Evolutionary conservation across 257 asterid genomes (phyloP).

Genomic region (Jaltomata sinuosa): DNA sequence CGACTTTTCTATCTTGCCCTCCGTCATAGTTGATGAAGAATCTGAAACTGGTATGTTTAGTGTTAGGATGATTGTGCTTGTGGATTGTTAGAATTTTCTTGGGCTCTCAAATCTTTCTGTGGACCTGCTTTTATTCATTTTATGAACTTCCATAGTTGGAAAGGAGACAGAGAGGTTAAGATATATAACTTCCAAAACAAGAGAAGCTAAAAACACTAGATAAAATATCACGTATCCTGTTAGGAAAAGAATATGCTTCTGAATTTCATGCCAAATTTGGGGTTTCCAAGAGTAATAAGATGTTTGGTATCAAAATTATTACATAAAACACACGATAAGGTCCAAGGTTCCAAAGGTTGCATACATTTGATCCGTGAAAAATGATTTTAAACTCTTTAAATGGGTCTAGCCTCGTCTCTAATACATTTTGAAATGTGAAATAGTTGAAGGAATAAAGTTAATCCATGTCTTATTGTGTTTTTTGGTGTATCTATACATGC

Average conservation of each 20-base stretch:
- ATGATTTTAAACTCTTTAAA: not conserved
- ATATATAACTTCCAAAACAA: not conserved
- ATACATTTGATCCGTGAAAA: not conserved
- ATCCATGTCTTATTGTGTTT: not conserved
- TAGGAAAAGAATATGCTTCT: not conserved
- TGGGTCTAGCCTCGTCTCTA: not conserved
- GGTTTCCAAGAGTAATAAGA: not conserved
- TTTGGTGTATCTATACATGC: not conserved
- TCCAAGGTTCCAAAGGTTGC: not conserved
- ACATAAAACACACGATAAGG: not conserved
- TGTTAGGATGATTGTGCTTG: not conserved
- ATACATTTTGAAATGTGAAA: not conserved
- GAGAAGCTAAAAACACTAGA: not conserved
- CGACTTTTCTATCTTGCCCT: not conserved
- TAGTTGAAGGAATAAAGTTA: not conserved
- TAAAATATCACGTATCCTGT: not conserved
- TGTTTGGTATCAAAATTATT: not conserved
- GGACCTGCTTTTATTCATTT: not conserved
- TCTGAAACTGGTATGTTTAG: not conserved
- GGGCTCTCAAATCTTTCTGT: not conserved
- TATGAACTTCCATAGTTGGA: not conserved
- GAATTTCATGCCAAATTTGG: not conserved
- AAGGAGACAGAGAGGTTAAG: not conserved
- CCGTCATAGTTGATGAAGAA: not conserved
- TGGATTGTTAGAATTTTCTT: not conserved